Base-by-base conservation (phyloP, 2,329 filamentous ascomycete genomes). In the Cytospora piceicola region DNA sequence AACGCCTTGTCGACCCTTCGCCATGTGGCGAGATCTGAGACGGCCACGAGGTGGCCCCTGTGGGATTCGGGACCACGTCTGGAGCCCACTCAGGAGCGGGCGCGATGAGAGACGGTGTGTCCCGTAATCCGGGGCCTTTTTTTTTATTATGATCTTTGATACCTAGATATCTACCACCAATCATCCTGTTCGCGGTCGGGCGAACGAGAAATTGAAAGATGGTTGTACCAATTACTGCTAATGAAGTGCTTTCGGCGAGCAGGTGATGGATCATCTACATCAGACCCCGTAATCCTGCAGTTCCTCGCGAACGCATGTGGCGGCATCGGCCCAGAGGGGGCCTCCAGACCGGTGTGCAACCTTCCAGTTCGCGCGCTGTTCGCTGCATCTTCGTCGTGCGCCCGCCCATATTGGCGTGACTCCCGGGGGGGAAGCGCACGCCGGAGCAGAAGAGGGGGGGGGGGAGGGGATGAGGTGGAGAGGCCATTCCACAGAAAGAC, bases 1-100 rank as follows among this genome's bases (percentile, higher is more conserved):
- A 12, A 22, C n/a, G 46, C n/a, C 24, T 24, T 49, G 5, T 12
- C 9, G 46, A 24, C 46, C 46, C 20, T 14, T 12, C 53, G 64
- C 64, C 60, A 66, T 66, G 64, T 63, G 60, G 64, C 60, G 59
- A 51, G 60, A 66, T 57, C 39, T 63, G 46, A 66, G 55, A 52
- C 64, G 55, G 64, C 64, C 64, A 59, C 54, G 59, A 62, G 55
- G 54, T 22, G 42, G 29, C 30, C 59, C 58, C 46, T 27, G n/a
- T 49, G 56, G 29, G 17, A 42, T 36, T 36, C 17, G 20, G 20
- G 14, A 58, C 29, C 34, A 27, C 22, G 32, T 42, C 56, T 20
- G 36, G 11, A 27, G 30, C 20, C 29, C 56, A 58, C 56, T 27
- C 20, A 46, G 32, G 20, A 15, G 32, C 17, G 9, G 32, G 56